A percentile compares a stretch with the other conserved stretches of the same genome.
phyloP scores from a whole-genome alignment of 192 early-diverging fungal species.

The Coemansia sp. region DNA sequence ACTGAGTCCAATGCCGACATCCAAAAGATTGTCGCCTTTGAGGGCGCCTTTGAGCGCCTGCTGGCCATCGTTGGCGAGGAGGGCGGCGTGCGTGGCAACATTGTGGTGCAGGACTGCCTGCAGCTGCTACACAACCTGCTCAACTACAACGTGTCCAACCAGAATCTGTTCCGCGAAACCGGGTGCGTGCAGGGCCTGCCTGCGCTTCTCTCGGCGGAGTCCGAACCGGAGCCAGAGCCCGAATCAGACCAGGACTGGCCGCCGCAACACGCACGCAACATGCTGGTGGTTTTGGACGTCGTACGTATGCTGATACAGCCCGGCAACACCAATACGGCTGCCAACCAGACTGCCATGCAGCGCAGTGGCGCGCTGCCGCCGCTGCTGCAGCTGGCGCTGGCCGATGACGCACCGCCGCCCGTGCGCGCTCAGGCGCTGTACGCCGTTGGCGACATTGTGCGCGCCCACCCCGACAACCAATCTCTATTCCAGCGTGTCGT shows the following conservation, averaged over 20 bases:
- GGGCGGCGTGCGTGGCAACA: constrained; percentile 86
- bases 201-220: constrained; percentile 53
- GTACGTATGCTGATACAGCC: constrained; percentile 85
- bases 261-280: constrained; percentile 84
- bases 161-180: constrained; percentile 97
- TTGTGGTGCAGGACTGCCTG: constrained; percentile 91
- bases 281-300: constrained; percentile 80
- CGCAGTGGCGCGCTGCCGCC: constrained; percentile 75
- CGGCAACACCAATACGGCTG: constrained; percentile 76
- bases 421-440: constrained; percentile 80
- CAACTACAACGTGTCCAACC: constrained; percentile 95
- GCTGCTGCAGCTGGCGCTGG: constrained; percentile 72
- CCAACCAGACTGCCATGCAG: constrained; percentile 88
- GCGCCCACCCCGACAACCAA: constrained; percentile 71
- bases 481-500: constrained; percentile 66
- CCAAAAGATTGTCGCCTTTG: constrained; percentile 99
- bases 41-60: constrained; percentile 93
- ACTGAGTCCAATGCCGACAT: constrained; percentile 92
- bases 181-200: constrained; percentile 89
- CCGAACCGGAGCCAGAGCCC: constrained; percentile 54
- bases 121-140: constrained; percentile 88
- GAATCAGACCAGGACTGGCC: too few species aligned
- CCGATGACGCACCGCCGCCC: constrained; percentile 65
- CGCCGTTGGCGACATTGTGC: constrained; percentile 78
- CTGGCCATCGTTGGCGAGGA: constrained; percentile 85